These are phyloP conservation scores for Zygosaccharomyces sapae DNA, from an alignment of 1,139 yeast species.

Conservation along the genomic window DNA sequence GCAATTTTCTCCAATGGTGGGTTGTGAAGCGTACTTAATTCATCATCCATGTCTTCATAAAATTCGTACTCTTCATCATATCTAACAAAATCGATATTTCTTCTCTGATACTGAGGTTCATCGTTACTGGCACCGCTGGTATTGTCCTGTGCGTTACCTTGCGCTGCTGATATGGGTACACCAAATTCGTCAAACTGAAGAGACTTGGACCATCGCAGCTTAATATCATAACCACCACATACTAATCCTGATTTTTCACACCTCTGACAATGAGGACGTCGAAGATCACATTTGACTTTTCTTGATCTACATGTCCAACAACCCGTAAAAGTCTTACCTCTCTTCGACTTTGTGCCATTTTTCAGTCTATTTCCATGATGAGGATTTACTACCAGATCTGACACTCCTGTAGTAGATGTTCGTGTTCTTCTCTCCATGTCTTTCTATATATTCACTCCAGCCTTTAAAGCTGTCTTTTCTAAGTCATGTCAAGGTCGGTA, in stretches of 20 bases:
- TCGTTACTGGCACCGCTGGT: conserved; percentile 12
- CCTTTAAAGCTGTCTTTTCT: not conserved
- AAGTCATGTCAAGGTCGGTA: not conserved
- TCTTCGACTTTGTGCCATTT: conserved; percentile 10
- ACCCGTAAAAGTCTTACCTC: conserved; percentile 50
- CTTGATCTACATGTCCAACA: conserved; percentile 62
- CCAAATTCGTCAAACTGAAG: conserved; percentile 45
- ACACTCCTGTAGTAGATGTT: not conserved
- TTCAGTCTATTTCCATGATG: not conserved
- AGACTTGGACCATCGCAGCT: conserved; percentile 69
- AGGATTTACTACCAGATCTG: not conserved
- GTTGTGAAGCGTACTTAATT: conserved; percentile 57
- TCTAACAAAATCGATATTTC: conserved; percentile 69
- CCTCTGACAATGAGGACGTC: conserved; percentile 49
- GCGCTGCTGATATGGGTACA: conserved; percentile 31
- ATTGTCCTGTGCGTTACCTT: conserved; percentile 18
- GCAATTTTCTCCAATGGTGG: conserved; percentile 44
- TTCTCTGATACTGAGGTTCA: conserved; percentile 43
- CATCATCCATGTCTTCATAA: conserved; percentile 79
- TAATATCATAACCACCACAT: conserved; percentile 82
- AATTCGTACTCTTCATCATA: conserved; percentile 63
- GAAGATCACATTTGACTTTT: conserved; percentile 57
- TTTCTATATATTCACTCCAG: not conserved
- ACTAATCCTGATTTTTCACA: conserved; percentile 53
- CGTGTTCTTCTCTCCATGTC: conserved; percentile 2